Conservation (phyloP, 805 yeast genomes). For the Saturnispora quitensis region DNA sequence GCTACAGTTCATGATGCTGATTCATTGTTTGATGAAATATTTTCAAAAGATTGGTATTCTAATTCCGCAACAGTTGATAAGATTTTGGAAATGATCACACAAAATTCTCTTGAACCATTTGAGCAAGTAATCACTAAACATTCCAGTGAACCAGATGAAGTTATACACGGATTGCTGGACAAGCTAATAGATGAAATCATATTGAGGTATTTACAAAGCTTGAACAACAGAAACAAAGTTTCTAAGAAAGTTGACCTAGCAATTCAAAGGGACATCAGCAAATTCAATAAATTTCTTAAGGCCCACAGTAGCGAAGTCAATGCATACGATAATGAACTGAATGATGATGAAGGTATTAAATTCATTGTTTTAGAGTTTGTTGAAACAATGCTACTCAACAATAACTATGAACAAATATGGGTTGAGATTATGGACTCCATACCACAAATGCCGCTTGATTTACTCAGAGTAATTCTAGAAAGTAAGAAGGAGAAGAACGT, state of each 20-base stretch:
- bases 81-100: conserved; percentile 21
- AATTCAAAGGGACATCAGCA: conserved; percentile 52
- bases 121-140: conserved; percentile 19
- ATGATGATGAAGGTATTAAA: conserved; percentile 18
- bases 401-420: conserved; percentile 8
- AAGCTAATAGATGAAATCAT: conserved; percentile 32
- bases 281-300: conserved; percentile 42
- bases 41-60: conserved; percentile 25
- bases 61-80: conserved; percentile 19
- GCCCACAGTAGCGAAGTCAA: conserved; percentile 28
- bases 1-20: conserved; percentile 8
- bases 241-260: conserved; percentile 32
- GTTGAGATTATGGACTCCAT: conserved; percentile 7
- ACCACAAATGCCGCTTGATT: conserved; percentile 40
- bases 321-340: conserved; percentile 28
- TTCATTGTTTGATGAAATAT: conserved; percentile 25
- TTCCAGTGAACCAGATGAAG: conserved; percentile 13
- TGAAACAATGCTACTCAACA: conserved; percentile 35
- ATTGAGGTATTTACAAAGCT: conserved; percentile 26
- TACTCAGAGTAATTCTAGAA: conserved; percentile 56
- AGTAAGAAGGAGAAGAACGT: conserved; percentile 24
- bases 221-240: conserved; percentile 18
- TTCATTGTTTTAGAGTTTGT: conserved; percentile 45
- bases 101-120: conserved; percentile 22
- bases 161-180: conserved; percentile 25